Base-by-base conservation (phyloP, 2,329 filamentous ascomycete genomes). In the Hypoxylon sp. region DNA sequence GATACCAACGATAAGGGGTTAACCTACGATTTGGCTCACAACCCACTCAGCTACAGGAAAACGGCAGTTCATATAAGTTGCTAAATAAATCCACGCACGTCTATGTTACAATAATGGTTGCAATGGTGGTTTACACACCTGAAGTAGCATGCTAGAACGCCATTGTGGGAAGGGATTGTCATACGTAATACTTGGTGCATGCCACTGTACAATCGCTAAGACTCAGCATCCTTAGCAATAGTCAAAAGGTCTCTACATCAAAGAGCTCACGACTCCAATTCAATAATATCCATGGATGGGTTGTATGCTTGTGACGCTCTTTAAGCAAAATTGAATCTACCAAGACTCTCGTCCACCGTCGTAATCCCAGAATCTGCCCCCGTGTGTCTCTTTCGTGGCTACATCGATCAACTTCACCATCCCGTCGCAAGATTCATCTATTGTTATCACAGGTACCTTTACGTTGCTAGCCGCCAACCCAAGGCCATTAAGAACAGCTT, bases 381-480 rank as follows among this genome's bases (percentile, higher is more conserved):
- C 71, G n/a, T 68, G 63, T 0, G 62, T 58, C 28, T 68, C 69
- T 36, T 68, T 72, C 17, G 60, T 61, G 7, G 63, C 58, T 3
- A 25, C 48, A 5, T 63, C 58, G 43, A 68, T 60, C 3, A 72
- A 19, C 10, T 70, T 72, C 68, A 75, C 46, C 72, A 82, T 75
- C 1, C 77, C 78, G 2, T 65, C 51, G 5, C 77, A 75, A 41
- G 77, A 80, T 19, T 80, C 73, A 3, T 81, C 77, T 9, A 82
- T 34, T 11, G 72, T 75, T 45, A 80, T 72, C 2, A 78, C 75
- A 0, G 80, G 78, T 34, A 75, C 63, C 1, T 73, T 51, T 11
- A 55, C 50, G 19, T 51, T 43, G 5, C 17, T 38, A 17, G 14
- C 36, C 23, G 43, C 63, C 5, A 80, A 57, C 0, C 79, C 79